Evolutionary conservation across 139 green algal genomes (phyloP), one percentile per base, ranked within the genome.

Genomic region (Tetradesmus lagerheimii): DNA sequence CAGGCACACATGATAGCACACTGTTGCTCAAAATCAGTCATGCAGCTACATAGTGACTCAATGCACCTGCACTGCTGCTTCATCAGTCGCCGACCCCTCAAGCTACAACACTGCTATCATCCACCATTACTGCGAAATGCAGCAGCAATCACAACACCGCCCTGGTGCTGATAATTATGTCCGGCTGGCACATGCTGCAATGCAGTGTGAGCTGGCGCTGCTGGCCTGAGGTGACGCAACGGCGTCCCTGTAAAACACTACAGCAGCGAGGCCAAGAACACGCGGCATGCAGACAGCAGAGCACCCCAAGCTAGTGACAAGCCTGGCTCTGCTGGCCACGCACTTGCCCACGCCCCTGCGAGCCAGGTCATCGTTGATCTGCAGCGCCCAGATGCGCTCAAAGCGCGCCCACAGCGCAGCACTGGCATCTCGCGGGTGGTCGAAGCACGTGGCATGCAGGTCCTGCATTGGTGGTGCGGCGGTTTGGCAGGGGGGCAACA

Each of bases 281-380:
- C 8, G 29, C n/a, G 37, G 39, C 67, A n/a, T n/a, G n/a, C n/a
- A n/a, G n/a, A 2, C 79, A 83, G 15, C 9, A 53, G 38, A 0
- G 39, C 79, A 37, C 18, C 20, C 8, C 1, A 25, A 29, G 4
- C 79, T 85, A 38, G 38, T 85, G 43, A 25, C 23, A 47, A 27
- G 25, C 41, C 66, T 37, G 15, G 34, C 27, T 25, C 37, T 37
- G 41, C 18, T 45, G 45, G 50, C 31, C 82, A 80, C 57, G 1
- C 43, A 89, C 85, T 47, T 81, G 39, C 85, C 85, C 8, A 27
- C 85, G n/a, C 85, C 85, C 29, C 41, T 66, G 34, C 37, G 29
- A 9, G 38, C 67, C 15, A 89, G 67, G 66, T 89, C 41, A 37
- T 89, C 85, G 39, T 89, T 89, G 37, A 89, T 89, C 23, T 89